Evolutionary conservation across 805 yeast genomes (phyloP), one percentile per base, ranked within the genome.

Genomic region (Wickerhamiella nectarea): DNA sequence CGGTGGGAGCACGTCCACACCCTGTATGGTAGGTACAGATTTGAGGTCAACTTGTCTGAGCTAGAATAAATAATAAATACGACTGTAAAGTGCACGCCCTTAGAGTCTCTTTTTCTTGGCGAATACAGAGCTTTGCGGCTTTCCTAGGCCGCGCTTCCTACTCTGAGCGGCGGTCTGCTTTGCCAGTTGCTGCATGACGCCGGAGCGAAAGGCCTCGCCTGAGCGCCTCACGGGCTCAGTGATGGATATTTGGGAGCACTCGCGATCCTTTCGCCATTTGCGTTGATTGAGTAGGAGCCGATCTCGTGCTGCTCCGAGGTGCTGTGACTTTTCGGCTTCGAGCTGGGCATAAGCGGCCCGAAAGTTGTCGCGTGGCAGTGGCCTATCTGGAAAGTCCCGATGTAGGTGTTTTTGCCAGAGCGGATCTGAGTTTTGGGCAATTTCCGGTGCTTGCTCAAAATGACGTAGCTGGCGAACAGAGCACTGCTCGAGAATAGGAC

Each of bases 261-360:
- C 56, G 34, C 54, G 53, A 34, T 54, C 57, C 39, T 49, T 28
- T 20, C 52, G 48, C 46, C 49, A 46, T 48, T 54, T 53, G 26
- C 50, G 48, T 49, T 59, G 59, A 34, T 54, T 54, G 18, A 49
- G 50, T 6, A 57, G 50, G 19, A 62, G 51, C 24, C 66, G 48
- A 18, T 60, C 60, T 42, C 71, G 66, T 41, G 69, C 72, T 9
- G 65, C 63, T 37, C 66, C 67, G 45, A 69, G 50, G 47, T 65
- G 72, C 3, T 66, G 67, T 41, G 71, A 67, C 40, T 68, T 74
- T 44, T 67, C 48, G 50, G 60, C 47, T 17, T 47, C 42, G 45
- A 58, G 49, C 41, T 41, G 19, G 26, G 38, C 29, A 38, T 60
- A 65, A 2, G 58, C 45, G n/a, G 50, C 41, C 6, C 61, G 48